Evolutionary conservation across 257 asterid species (phyloP), one percentile per base, ranked within the genome.

Genomic region (Solanum megistacrolobum): DNA sequence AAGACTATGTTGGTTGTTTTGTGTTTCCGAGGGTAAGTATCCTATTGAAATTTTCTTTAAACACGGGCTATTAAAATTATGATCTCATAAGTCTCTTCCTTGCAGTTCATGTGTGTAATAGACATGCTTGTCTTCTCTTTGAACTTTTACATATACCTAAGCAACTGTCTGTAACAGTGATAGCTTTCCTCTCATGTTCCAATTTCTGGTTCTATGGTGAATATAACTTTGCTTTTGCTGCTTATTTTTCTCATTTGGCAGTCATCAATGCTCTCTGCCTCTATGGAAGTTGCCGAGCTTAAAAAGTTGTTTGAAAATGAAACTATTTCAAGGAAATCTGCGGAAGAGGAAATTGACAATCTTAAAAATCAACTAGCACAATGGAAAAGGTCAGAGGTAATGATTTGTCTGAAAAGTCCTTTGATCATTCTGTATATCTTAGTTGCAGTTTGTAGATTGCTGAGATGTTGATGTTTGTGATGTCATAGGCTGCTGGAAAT

Each of bases 351-450:
- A 92, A 89, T 89, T 74, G 89, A 83, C 87, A 89, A 89, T 89
- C 92, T 96, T 32, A 89, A 91, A 89, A 92, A 88, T 91, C 95
- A 94, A 88, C 60, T 92, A 84, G 88, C 86, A 74, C 96, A 92
- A 71, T 92, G 93, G 93, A 92, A 92, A 91, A 93, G 87, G 88
- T 88, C 92, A 38, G 98, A 96, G 98, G 98, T 94, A 82, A 89
- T 83, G 91, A 41, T 62, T 84, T 46, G 29, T 86, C 60, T 10
- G 69, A 29, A 1, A 48, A 29, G 7, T 46, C 29, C 13, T 48
- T 29, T 32, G 69, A 29, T 48, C 85, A 29, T 82, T 25, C 13
- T 43, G 21, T 43, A 9, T 41, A 39, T 41, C 4, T 8, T 41
- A 25, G 9, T 79, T 79, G 25, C 38, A 82, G 69, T 18, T 82